Evolutionary conservation across 2,329 filamentous ascomycete species (phyloP), one percentile per base, ranked within the genome.

Genomic region (Zasmidium angulare): DNA sequence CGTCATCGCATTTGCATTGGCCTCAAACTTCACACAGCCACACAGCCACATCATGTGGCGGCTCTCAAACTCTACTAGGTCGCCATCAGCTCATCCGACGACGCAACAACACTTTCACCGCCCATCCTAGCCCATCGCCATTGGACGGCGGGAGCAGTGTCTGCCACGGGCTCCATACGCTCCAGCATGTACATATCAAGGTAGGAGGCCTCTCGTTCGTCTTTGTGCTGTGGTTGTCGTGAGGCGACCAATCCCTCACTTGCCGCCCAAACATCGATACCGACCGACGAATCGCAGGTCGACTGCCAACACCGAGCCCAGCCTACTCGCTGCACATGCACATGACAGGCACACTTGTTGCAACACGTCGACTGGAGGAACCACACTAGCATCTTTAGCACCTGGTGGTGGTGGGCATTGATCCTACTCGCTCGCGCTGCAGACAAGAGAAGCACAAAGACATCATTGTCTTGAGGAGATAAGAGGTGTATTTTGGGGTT

Each of bases 211-310:
- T n/a, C n/a, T n/a, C n/a, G n/a, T n/a, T n/a, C 11, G 26, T 29
- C 26, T 29, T 11, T 11, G 26, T 6, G 6, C 6, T 29, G 36
- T 10, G 36, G 36, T 17, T 7, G 36, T 7, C 11, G 36, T 43
- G 36, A 7, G 36, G n/a, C 36, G n/a, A 19, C 6, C 36, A 43
- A 17, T 17, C 36, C 36, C n/a, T 19, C n/a, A 3, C 9, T 55
- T 48, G 53, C 53, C 53, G 53, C 53, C 53, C 46, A 55, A 55
- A 43, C 22, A 19, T 31, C 29, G 40, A 36, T 43, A 31, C 50
- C 51, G 51, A 29, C 29, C 40, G 22, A 48, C 53, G 53, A 55
- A 55, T 55, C 24, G 53, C 46, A 48, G 40, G 9, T 31, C 29
- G 31, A 55, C 53, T 26, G 20, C 53, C 43, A 48, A 43, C 17